Evolutionary conservation across 257 asterid species (phyloP).

Genomic region (Forsythia suspensa): DNA sequence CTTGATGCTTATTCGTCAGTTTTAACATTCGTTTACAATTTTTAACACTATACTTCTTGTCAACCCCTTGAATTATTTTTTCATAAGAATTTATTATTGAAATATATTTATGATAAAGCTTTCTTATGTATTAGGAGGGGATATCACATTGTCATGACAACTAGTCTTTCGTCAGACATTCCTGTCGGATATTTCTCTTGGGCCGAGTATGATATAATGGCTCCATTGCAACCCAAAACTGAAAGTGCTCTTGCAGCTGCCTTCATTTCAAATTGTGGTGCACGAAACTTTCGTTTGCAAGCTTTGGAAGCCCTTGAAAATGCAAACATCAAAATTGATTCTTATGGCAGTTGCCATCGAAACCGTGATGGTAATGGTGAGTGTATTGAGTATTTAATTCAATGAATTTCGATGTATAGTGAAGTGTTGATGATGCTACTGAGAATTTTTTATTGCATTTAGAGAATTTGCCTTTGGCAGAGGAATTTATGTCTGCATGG

Average conservation of each 20-base stretch:
- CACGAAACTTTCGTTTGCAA: constrained; percentile 85
- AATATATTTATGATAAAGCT: constrained; percentile 15
- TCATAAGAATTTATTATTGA: neutral
- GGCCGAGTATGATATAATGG: constrained; percentile 98
- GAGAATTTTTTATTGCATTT: neutral
- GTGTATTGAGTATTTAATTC: constrained; percentile 9
- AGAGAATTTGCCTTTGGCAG: neutral
- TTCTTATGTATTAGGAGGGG: constrained; percentile 60
- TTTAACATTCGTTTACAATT: neutral
- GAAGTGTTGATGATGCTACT: neutral
- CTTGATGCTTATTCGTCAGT: neutral
- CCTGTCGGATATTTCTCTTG: constrained; percentile 99
- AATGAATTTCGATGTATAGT: neutral
- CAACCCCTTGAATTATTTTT: neutral
- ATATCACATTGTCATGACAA: constrained; percentile 81
- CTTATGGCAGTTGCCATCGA: constrained; percentile 89
- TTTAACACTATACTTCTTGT: neutral
- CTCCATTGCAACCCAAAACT: constrained; percentile 81
- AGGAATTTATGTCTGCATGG: neutral
- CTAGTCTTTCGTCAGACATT: constrained; percentile 98
- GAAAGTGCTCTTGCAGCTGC: constrained; percentile 88
- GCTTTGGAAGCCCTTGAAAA: constrained; percentile 85
- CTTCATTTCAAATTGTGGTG: constrained; percentile 93
- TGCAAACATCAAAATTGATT: constrained; percentile 71
- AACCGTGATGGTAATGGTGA: constrained; percentile 82